Percentiles rank a stretch among this genome's conserved stretches.
phyloP scores from a whole-genome alignment of 371 early-diverging fungal genomes.

The Zopfochytrium polystomum region DNA sequence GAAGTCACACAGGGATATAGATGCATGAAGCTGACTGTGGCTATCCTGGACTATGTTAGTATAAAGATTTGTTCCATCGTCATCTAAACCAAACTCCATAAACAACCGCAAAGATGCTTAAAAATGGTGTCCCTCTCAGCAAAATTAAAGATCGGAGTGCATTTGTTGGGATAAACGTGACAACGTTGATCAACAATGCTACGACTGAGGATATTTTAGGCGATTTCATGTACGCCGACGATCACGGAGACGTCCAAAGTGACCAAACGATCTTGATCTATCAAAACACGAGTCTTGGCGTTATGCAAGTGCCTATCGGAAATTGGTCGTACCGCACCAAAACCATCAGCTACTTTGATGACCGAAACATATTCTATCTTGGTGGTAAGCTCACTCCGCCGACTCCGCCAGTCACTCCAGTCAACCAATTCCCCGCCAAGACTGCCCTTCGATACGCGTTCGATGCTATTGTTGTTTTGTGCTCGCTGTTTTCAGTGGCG shows the following conservation, averaged over 20 bases:
- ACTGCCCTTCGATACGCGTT: constrained; percentile 7
- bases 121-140: too few relatives aligned
- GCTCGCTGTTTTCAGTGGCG: constrained; percentile 13
- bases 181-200: constrained; percentile 8
- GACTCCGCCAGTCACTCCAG: not conserved
- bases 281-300: too few relatives aligned
- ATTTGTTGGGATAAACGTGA: constrained; percentile 7
- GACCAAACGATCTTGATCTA: not conserved
- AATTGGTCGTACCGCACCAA: not conserved
- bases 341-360: not conserved
- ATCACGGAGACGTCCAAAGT: not conserved
- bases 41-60: too few relatives aligned
- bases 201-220: not conserved
- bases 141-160: too few relatives aligned
- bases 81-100: not conserved
- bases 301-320: not conserved
- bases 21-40: too few relatives aligned
- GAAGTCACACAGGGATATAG: too few relatives aligned
- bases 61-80: not conserved
- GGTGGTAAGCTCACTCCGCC: constrained; percentile 7
- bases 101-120: not conserved
- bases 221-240: not conserved
- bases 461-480: constrained; percentile 11
- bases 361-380: not conserved
- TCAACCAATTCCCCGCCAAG: not conserved